These are phyloP conservation scores for Linnemannia elongata DNA, from an alignment of 192 early-diverging fungal species.

Conservation along the genomic window DNA sequence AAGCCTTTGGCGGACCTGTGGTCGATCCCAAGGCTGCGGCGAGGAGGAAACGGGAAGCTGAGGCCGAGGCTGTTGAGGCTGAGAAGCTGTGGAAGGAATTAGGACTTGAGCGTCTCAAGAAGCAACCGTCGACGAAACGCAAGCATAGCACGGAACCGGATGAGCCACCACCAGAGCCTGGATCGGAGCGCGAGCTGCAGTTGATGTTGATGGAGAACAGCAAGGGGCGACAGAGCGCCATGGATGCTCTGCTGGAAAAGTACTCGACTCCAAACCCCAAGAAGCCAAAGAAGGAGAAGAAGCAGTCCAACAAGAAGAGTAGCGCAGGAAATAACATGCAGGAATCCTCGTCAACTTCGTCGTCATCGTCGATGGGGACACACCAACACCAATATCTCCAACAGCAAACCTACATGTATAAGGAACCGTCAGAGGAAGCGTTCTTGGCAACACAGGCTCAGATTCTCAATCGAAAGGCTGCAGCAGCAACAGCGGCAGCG, in stretches of 20 bases:
- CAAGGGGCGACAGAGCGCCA: slow-evolving; percentile 61
- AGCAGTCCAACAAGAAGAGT: slow-evolving; percentile 31
- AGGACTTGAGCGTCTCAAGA: slow-evolving; percentile 66
- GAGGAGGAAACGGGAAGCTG: slow-evolving; percentile 68
- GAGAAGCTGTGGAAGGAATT: slow-evolving; percentile 70
- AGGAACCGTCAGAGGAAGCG: slow-evolving; percentile 41
- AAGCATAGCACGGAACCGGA: slow-evolving; percentile 39
- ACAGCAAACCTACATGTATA: slow-evolving; percentile 27
- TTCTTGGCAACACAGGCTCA: slow-evolving; percentile 40
- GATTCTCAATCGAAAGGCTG: slow-evolving; percentile 31
- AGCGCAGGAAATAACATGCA: neutral
- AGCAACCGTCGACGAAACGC: slow-evolving; percentile 56
- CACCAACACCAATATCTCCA: slow-evolving; percentile 27
- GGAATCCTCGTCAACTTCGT: neutral
- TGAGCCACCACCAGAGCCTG: slow-evolving; percentile 56
- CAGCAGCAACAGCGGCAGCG: slow-evolving; percentile 15
- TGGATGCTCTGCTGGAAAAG: slow-evolving; percentile 71
- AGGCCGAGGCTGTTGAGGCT: slow-evolving; percentile 72
- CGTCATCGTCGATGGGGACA: slow-evolving; percentile 8
- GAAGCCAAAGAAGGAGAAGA: slow-evolving; percentile 33
- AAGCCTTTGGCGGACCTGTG: slow-evolving; percentile 67
- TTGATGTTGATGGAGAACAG: slow-evolving; percentile 69
- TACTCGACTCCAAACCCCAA: slow-evolving; percentile 28
- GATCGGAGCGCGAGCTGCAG: slow-evolving; percentile 59
- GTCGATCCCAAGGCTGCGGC: slow-evolving; percentile 57